Evolutionary conservation across 352 stramenopile species (phyloP), one percentile per base, ranked within the genome.

Genomic region (Thraustotheca clavata): DNA sequence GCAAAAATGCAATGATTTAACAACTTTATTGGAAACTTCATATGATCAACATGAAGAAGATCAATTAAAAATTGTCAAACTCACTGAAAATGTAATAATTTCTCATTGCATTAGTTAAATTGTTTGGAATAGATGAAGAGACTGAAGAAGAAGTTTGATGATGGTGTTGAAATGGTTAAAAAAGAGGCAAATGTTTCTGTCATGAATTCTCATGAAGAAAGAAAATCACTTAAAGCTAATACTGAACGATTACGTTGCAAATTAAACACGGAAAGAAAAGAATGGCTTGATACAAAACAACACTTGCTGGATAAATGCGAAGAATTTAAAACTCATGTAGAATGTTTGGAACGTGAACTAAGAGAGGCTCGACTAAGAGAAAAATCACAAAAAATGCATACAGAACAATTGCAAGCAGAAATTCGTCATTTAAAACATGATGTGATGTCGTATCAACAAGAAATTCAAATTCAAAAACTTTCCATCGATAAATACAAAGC

Each of bases 31-130:
- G 11, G 79, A 92, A 62, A 82, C 77, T 0, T 78, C 83, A 34
- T 59, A 89, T 38, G 80, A 92, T 43, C 81, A 92, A 68, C 76
- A 84, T 55, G 78, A 92, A 50, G 75, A 81, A 27, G 78, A 89
- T 65, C 72, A 86, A 68, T 61, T 41, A 29, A 84, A 84, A 60
- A 49, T 85, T 18, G 40, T 61, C 14, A 69, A 77, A 34, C 60
- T 87, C 3, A 75, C 59, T 16, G 77, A 87, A 61, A 67, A 34
- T 27, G 43, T 67, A 48, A n/a, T n/a, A n/a, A n/a, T n/a, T 27
- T 34, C 24, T 4, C 27, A 9, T 39, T 32, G 26, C 1, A 36
- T 59, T 16, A 7, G n/a, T 22, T 33, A 50, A 29, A 7, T 11
- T 7, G 12, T 16, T 8, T 41, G 11, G 20, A 52, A 14, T 83